Conservation (phyloP, 257 asterid species). For the Verbascum thapsus region DNA sequence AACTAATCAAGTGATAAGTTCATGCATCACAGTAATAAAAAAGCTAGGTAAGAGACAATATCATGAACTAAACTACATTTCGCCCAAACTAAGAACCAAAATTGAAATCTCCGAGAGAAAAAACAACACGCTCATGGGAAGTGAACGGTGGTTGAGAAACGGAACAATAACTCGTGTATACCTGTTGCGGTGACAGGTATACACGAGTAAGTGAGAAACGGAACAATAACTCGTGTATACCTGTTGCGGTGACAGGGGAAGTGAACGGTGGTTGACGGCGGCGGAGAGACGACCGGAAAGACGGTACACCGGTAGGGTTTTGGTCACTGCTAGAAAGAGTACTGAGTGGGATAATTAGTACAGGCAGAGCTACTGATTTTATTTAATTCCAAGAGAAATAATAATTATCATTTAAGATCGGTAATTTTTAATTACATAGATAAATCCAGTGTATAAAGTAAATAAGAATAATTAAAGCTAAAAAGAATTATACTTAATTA, state of each 20-base stretch:
- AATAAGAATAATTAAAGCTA: too few relatives aligned
- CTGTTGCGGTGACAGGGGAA: neutral
- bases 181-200: neutral
- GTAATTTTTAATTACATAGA: too few relatives aligned
- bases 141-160: too few relatives aligned
- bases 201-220: neutral
- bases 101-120: neutral
- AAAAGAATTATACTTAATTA: too few relatives aligned
- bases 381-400: too few relatives aligned
- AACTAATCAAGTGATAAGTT: neutral
- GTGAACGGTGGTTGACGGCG: neutral
- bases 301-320: neutral
- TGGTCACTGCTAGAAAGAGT: conserved; percentile 1
- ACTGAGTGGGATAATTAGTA: too few relatives aligned
- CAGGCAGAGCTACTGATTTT: too few relatives aligned
- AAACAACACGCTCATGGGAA: neutral
- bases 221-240: neutral
- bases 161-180: neutral
- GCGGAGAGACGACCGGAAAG: neutral
- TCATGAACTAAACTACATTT: too few relatives aligned
- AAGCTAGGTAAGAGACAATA: too few relatives aligned
- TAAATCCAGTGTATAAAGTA: too few relatives aligned
- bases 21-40: neutral
- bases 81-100: neutral
- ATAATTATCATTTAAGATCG: too few relatives aligned